Base-by-base conservation (phyloP, 2,329 filamentous ascomycete genomes). In the Leptographium radiaticola region DNA sequence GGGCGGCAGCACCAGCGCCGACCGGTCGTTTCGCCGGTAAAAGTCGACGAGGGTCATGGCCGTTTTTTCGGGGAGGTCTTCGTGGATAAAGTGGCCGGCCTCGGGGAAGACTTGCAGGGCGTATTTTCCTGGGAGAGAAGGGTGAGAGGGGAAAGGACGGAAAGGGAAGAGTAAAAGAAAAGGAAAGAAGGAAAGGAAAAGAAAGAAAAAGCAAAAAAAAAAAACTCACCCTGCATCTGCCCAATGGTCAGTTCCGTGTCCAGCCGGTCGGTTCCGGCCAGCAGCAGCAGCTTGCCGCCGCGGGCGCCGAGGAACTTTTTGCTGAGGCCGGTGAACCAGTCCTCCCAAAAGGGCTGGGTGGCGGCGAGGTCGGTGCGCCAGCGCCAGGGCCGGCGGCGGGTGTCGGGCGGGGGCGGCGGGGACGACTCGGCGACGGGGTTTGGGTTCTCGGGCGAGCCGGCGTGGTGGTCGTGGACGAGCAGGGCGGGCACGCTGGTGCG, bases 1-100 rank as follows among this genome's bases (percentile, higher is more conserved):
- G 0, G 90, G 90, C 36, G 93, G 93, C 58, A 98, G 72, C 1
- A 97, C 86, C 55, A 98, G 67, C 12, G 84, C 79, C 62, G 81
- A 89, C 57, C 90, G 77, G 69, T 97, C 91, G 65, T 98, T 98
- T 52, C 93, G 76, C 60, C 84, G 85, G 64, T 93, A 91, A 65
- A 98, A 97, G 65, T 98, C 93, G 2, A 86, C 87, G 51, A 97
- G 72, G 10, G 89, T 78, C 61, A 86, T 75, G 0, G 93, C 93
- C 45, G 86, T 94, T 73, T 91, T 94, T 63, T 89, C 86, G 0
- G 93, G 90, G 50, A 91, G 78, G 66, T 98, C 93, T 67, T 98
- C 93, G 60, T 98, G 93, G 54, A 98, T 82, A 64, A 98, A 98
- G 67, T 98, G 93, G 0, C 93, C 93, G 1, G 93, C 89, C 65